Base-by-base conservation (phyloP, 305 asterid species). In the Solanum chacoense region DNA sequence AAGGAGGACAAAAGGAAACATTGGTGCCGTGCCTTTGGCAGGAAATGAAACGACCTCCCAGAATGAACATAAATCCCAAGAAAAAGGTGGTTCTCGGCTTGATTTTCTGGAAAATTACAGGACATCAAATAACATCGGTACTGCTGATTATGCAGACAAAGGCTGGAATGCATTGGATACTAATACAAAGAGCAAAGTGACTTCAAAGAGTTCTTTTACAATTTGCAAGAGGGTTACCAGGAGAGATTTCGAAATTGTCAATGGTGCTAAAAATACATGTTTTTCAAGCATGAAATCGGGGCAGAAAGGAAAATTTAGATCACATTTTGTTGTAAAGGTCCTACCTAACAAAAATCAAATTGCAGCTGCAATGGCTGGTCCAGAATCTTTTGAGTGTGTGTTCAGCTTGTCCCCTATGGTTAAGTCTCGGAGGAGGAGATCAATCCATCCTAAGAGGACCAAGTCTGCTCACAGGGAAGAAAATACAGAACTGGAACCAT, bases 381-480 rank as follows among this genome's bases (percentile, higher is more conserved):
- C 80, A 8, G 85, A 77, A 84, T 86, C 74, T 50, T 79, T 38
- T 38, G 55, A 50, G 45, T 89, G 85, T 65, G 85, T n/a, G 63
- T 40, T 76, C 73, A 77, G 63, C 50, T 81, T 87, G 87, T 65
- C 9, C 40, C 88, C 85, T 20, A 32, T 79, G 26, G 89, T 42
- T 73, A 88, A 59, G 36, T 22, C 42, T 32, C 71, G 86, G 83
- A 91, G 90, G 91, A 93, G 86, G 42, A 91, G 88, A 87, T 75
- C 89, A 40, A 36, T 84, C 87, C 34, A 59, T 84, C 24, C 75
- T 59, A 84, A 59, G 75, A 84, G 87, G 75, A 84, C 50, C 75
- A 84, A 84, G 50, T 84, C 75, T 32, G 50, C 50, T 84, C 16
- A 10, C 35, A 32, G 69, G 85, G 81, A 40, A 71, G 87, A 38